phyloP scores from a whole-genome alignment of 2,329 filamentous ascomycete species.

The Ambrosiella beaveri region DNA sequence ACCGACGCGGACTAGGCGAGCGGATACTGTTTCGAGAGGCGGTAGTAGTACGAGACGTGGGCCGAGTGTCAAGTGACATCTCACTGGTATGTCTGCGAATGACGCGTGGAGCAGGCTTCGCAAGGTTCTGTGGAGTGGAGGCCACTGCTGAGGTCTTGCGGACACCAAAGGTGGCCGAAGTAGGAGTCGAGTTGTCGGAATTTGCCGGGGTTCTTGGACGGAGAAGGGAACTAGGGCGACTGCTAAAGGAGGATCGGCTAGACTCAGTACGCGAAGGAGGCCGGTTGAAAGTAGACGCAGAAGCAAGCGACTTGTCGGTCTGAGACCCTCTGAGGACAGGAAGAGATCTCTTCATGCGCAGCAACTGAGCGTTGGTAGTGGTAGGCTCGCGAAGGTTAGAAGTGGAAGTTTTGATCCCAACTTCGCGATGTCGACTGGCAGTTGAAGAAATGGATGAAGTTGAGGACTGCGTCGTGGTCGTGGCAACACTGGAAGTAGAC shows the following conservation, averaged over 20 bases:
- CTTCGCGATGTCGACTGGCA: conserved; percentile 38
- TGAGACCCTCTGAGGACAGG: conserved; percentile 35
- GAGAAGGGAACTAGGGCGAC: conserved; percentile 19
- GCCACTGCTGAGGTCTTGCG: conserved; percentile 51
- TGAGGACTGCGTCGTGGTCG: conserved; percentile 32
- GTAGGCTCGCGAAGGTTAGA: conserved; percentile 37
- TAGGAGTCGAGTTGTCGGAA: conserved; percentile 19
- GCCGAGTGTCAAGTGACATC: conserved; percentile 39
- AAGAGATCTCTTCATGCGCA: conserved; percentile 48
- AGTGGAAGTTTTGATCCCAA: conserved; percentile 37
- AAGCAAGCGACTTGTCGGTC: conserved; percentile 30
- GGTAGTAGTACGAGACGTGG: conserved; percentile 33
- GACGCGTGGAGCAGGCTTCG: conserved; percentile 46
- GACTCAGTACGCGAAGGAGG: conserved; percentile 24
- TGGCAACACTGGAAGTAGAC: conserved; percentile 46
- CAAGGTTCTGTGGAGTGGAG: conserved; percentile 59
- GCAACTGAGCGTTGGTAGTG: conserved; percentile 47
- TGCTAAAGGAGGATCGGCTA: neutral
- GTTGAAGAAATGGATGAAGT: conserved; percentile 30
- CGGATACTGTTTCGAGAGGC: conserved; percentile 41
- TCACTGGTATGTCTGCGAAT: conserved; percentile 76
- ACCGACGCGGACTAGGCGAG: conserved; percentile 41
- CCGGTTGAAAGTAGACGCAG: conserved; percentile 35
- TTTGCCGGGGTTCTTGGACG: conserved; percentile 60
- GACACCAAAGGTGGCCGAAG: neutral